Base-by-base conservation (phyloP, 1,284 basidiomycete genomes). In the Cutaneotrichosporon cutaneum region DNA sequence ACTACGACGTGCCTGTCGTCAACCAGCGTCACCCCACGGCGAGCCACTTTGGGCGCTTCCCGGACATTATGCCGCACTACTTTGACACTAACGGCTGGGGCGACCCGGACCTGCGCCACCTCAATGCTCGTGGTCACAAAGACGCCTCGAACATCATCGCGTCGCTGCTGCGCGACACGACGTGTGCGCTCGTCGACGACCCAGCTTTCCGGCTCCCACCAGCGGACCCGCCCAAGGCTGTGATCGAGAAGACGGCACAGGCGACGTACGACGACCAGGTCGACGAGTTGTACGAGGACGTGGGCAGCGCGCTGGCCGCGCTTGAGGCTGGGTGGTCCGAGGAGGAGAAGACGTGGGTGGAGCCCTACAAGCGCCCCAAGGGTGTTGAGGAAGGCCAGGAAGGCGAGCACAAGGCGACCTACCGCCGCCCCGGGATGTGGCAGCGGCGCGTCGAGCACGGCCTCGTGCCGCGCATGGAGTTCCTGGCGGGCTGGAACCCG, bases 1-100 rank as follows among this genome's bases (percentile, higher is more conserved):
- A 92, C 80, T 97, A 97, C 80, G 94, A 97, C 74, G 86, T 96
- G 36, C 92, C 94, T 0, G 90, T 96, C 75, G 82, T 97, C 72
- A 77, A 75, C 56, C 63, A 78, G 57, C 71, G 78, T 27, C 74
- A 72, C 39, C 72, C 77, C 1, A 65, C 78, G 1, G 77, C 68
- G 2, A 70, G 62, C 44, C 77, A 80, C 60, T 77, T 79, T 59
- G 75, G 69, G 24, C 70, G 74, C 21, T 74, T 76, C 61, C 75
- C 77, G 13, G 64, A 78, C 55, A 68, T 80, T 0, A 59, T 78
- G 3, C 60, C 68, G 21, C 72, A 72, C 14, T 80, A 77, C 64
- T 80, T 78, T 70, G 42, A 69, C 44, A 51, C 14, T 16, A 10
- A 24, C 55, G 77, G 77, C 44, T 79, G 75, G 75, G 71, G 72